These are phyloP conservation scores for Lentinula novae-zelandiae DNA, from an alignment of 1,284 basidiomycete species.

Conservation along the genomic window DNA sequence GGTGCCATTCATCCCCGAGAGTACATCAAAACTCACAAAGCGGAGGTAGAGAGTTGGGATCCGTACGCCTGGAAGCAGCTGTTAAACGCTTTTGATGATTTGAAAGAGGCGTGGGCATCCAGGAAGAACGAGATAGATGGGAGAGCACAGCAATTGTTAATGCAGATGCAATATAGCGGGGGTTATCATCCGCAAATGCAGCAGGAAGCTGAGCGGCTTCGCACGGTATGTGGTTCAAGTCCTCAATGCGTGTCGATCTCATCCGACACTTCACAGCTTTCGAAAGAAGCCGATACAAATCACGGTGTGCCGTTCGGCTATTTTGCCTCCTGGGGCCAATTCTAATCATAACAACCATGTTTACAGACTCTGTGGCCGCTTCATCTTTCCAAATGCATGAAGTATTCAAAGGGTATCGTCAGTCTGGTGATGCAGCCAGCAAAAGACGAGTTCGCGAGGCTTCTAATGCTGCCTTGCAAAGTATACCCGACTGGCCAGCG, in stretches of 20 bases:
- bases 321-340: background rate
- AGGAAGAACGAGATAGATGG: conserved; percentile 44
- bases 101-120: conserved; percentile 49
- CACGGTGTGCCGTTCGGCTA: conserved; percentile 34
- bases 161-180: conserved; percentile 37
- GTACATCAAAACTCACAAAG: conserved; percentile 49
- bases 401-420: conserved; percentile 53
- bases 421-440: conserved; percentile 51
- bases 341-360: conserved; percentile 2
- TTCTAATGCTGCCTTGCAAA: conserved; percentile 53
- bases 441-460: conserved; percentile 59
- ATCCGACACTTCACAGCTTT: conserved; percentile 31
- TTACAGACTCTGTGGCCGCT: conserved; percentile 48
- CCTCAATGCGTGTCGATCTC: background rate
- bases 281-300: conserved; percentile 47
- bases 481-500: conserved; percentile 56
- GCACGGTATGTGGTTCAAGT: conserved; percentile 36
- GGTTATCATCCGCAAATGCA: conserved; percentile 41
- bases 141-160: conserved; percentile 37
- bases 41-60: conserved; percentile 57
- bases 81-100: conserved; percentile 43
- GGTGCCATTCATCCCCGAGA: conserved; percentile 52
- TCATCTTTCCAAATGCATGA: conserved; percentile 59
- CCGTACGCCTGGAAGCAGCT: conserved; percentile 55
- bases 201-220: conserved; percentile 44